Evolutionary conservation across 345 rosid species (phyloP), one percentile per base, ranked within the genome.

Genomic region (Citrus hindsii): DNA sequence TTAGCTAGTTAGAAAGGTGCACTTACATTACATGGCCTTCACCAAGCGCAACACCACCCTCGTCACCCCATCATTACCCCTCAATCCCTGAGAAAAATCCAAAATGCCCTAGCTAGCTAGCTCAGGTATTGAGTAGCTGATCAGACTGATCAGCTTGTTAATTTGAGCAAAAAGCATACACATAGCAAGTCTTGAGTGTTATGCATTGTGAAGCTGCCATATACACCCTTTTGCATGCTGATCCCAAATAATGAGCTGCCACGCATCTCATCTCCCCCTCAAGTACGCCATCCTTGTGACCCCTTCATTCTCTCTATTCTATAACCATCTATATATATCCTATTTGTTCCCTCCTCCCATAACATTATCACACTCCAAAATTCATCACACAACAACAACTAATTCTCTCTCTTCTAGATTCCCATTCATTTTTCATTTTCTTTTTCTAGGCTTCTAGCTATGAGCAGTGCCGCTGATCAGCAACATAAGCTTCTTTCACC

Each of bases 381-480:
- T 18, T 18, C 22, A 53, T 19, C 58, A 53, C 51, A 18, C 58
- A 53, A 53, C 21, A 53, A 18, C 6, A 18, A 53, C 19, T 53
- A 5, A 63, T 28, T 12, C 51, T 46, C 51, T 46, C 1, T 46
- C 18, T 46, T 46, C 18, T 46, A 46, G 51, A 3, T 1, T 46
- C 5, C 14, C 51, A 46, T 46, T 12, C 35, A 28, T 63, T 25
- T 63, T 63, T 28, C 67, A 16, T 28, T 63, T 28, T 25, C 19
- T 7, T 65, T 0, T 32, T 1, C 37, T 7, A 3, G 37, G n/a
- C 22, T 53, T 16, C 38, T 42, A 61, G 63, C 74, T 55, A 79
- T 90, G 94, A 85, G 81, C 83, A 86, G 88, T 33, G 60, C 85
- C 56, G 84, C 87, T 69, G 84, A 84, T 3, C 92, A 91, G 30